Base-by-base conservation (phyloP, 2,329 filamentous ascomycete genomes). In the Pseudophaeomoniella oleicola region DNA sequence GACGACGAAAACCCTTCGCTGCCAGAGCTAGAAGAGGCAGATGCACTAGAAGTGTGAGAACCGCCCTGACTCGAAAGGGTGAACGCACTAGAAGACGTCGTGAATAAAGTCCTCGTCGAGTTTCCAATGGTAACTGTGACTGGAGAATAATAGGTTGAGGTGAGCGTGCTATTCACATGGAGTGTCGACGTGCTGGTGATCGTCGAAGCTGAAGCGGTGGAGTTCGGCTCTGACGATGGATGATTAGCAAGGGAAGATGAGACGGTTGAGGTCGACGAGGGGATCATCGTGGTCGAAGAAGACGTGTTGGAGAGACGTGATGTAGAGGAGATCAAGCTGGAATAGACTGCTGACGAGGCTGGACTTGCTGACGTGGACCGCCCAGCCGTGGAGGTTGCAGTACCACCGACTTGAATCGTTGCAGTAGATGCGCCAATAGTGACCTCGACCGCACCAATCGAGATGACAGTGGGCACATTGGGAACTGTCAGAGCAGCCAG, bases 341-440 rank as follows among this genome's bases (percentile, higher is more conserved):
- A 32, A 30, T 42, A 35, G 17, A 16, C 30, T n/a, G 5, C 17
- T 14, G 30, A 32, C 5, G 14, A n/a, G 13, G 17, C 5, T 5
- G 17, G 17, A 14, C 5, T 32, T 5, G 30, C 14, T 10, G 30
- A 32, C 13, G 30, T 5, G 5, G 46, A 45, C 10, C 44, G 31
- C 19, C 43, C 42, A 19, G 43, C 44, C 9, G 41, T 46, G 5
- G 45, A 45, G 11, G 42, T 45, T 16, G 41, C 42, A 6, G 45
- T 47, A n/a, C 44, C 39, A 2, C 44, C 44, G 16, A 42, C 42
- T 4, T 39, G 41, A 34, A 15, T 33, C 16, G 39, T 12, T 10
- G 4, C 19, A 36, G 34, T 16, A 3, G n/a, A 13, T 15, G 19
- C 16, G 30, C 12, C 35, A 11, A 30, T 17, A 5, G 35, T 13